Conservation (phyloP, 1,284 basidiomycete genomes). For the Tranzscheliella williamsii region DNA sequence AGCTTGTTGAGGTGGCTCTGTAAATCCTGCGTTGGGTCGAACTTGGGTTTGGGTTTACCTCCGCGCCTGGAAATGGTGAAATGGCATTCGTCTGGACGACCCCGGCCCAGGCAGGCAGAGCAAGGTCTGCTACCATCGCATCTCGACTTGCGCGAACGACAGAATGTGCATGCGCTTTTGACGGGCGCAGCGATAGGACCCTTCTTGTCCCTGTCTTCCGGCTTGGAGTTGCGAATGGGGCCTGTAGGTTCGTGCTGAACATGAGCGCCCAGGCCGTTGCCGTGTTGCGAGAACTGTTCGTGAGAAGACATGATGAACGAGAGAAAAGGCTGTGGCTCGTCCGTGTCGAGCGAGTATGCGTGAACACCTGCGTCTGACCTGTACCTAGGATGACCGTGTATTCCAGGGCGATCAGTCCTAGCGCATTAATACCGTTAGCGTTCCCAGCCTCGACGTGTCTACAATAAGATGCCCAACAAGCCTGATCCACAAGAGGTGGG, state of each 20-base stretch:
- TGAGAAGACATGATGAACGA: too few species aligned
- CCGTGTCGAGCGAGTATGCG: too few species aligned
- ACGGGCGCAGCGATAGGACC: slow-evolving; percentile 45
- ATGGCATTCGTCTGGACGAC: slow-evolving; percentile 45
- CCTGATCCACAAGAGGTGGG: too few species aligned
- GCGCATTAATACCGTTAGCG: too few species aligned
- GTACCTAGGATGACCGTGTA: too few species aligned
- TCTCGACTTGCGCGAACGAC: slow-evolving; percentile 49
- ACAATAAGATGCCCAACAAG: too few species aligned
- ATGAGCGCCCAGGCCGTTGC: slow-evolving; percentile 5
- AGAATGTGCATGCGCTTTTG: slow-evolving; percentile 48
- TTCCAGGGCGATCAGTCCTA: too few species aligned
- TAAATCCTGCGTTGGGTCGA: slow-evolving; percentile 31
- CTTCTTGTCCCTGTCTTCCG: slow-evolving; percentile 30
- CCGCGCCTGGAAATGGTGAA: slow-evolving; percentile 53
- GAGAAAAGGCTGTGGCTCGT: too few species aligned
- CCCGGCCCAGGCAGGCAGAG: slow-evolving; percentile 43
- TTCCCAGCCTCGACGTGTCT: too few species aligned
- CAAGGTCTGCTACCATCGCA: slow-evolving; percentile 56
- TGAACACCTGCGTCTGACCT: too few species aligned
- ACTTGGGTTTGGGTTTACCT: slow-evolving; percentile 53
- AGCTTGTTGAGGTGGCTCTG: slow-evolving; percentile 48
- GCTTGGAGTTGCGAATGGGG: slow-evolving; percentile 23
- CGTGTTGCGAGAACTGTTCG: too few species aligned
- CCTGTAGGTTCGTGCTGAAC: slow-evolving; percentile 12